Evolutionary conservation across 208 protist species (phyloP), one percentile per base, ranked within the genome.

Genomic region (Leishmania turanica): DNA sequence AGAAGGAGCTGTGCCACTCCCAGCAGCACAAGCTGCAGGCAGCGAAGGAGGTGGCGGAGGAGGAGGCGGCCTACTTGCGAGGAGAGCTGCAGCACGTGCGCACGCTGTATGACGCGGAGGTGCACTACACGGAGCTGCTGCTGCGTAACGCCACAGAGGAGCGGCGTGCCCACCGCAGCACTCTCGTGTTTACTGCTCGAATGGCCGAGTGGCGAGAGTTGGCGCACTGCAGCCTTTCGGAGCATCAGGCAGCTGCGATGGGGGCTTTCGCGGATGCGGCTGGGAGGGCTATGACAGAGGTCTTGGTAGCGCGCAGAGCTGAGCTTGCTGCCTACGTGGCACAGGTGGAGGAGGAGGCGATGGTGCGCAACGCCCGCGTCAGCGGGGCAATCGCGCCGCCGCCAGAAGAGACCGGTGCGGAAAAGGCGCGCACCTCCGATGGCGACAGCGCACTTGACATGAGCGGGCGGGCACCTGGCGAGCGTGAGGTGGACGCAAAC

Each of bases 21-120:
- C 72, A 56, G 21, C 72, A 54, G 60, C 79, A 45, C 60, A 77
- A 78, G 72, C n/a, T 72, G 60, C 71, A 78, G 42, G 42, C 47
- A 37, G 72, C 56, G 17, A 53, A 54, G 37, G 37, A 58, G 49
- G 62, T 47, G n/a, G 79, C 71, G 73, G 72, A 65, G 49, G 56
- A 53, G 62, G 79, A 83, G 73, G 73, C 31, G 24, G 21, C 58
- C 7, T 72, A 83, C 15, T 45, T 83, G 49, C 73, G 79, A 19
- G 79, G 54, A 1, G 79, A 83, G 58, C 79, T 83, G 64, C 79
- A 83, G 40, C 73, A 83, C 51, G 56, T 53, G 13, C 79, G 79
- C 7, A 45, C 53, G 27, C 73, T 83, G 9, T 78, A 83, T 58
- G 64, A 64, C 3, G 72, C 71, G 49, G 79, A 83, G 79, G 24